phyloP scores from a whole-genome alignment of 345 rosid genomes.

The Salix arbutifolia region DNA sequence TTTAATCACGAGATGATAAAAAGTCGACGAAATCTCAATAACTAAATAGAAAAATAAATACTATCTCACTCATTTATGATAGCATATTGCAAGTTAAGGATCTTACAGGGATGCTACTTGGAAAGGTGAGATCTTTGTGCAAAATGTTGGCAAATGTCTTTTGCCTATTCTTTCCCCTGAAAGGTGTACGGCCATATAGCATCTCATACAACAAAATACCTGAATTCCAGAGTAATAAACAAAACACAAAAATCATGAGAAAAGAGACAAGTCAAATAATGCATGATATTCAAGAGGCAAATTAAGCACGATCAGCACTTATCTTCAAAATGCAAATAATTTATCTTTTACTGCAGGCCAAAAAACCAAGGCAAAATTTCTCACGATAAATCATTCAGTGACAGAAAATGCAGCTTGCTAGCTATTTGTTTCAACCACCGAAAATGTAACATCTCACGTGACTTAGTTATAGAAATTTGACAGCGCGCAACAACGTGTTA shows the following conservation, averaged over 20 bases:
- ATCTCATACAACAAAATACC: conserved; percentile 93
- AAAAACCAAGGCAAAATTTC: background rate
- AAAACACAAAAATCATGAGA: background rate
- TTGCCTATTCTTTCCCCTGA: conserved; percentile 94
- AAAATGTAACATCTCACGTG: background rate
- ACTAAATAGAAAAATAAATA: background rate
- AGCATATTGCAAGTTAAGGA: background rate
- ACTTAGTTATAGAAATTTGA: too few species aligned
- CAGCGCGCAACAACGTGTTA: too few species aligned
- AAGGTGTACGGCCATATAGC: conserved; percentile 97
- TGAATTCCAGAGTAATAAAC: conserved; percentile 26
- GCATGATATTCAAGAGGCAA: background rate
- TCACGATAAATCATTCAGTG: background rate
- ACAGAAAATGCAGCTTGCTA: background rate
- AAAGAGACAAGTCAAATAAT: background rate
- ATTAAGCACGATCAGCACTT: background rate
- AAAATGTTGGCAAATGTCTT: conserved; percentile 92
- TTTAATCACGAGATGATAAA: background rate
- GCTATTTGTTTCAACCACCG: background rate
- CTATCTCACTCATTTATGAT: background rate
- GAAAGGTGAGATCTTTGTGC: conserved; percentile 91
- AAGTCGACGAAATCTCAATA: background rate
- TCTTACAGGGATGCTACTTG: conserved; percentile 86
- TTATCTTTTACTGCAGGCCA: background rate
- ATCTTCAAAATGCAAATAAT: background rate